Evolutionary conservation across 805 yeast species (phyloP).

Genomic region (Brettanomyces bruxellensis): DNA sequence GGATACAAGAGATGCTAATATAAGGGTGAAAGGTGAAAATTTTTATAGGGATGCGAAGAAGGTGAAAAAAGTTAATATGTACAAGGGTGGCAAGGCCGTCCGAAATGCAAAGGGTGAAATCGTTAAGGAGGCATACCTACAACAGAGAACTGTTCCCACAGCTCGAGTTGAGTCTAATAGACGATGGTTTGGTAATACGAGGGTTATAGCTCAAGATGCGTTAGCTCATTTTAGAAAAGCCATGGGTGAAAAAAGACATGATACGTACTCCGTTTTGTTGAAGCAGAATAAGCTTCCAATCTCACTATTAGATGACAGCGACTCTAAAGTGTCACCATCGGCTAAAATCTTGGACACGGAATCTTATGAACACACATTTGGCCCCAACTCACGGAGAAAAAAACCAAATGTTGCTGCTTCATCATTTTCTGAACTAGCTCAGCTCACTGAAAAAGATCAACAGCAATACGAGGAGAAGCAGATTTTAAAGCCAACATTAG

Average conservation of each 20-base stretch:
- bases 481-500: conserved; percentile 66
- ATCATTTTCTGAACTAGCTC: conserved; percentile 73
- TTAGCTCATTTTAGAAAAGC: conserved; percentile 90
- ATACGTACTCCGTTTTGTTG: conserved; percentile 76
- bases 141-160: conserved; percentile 75
- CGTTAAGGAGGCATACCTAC: conserved; percentile 79
- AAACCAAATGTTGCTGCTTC: conserved; percentile 72
- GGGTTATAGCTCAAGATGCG: conserved; percentile 97
- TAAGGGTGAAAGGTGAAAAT: conserved; percentile 93
- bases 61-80: conserved; percentile 85
- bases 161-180: conserved; percentile 95
- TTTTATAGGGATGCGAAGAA: conserved; percentile 91
- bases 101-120: conserved; percentile 85
- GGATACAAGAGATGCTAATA: conserved; percentile 77
- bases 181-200: conserved; percentile 95
- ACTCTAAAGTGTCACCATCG: conserved; percentile 64
- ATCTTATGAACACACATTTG: conserved; percentile 72
- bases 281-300: conserved; percentile 90
- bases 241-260: conserved; percentile 74
- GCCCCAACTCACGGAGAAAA: conserved; percentile 91
- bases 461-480: conserved; percentile 62
- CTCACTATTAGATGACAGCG: conserved; percentile 87
- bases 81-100: conserved; percentile 81
- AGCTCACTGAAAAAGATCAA: conserved; percentile 45
- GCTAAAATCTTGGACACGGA: conserved; percentile 84